A percentile compares a stretch with the other conserved stretches of the same genome.
Evolutionary conservation across 768 basidiomycete genomes (phyloP).

Genomic region (Naganishia vaughanmartiniae): DNA sequence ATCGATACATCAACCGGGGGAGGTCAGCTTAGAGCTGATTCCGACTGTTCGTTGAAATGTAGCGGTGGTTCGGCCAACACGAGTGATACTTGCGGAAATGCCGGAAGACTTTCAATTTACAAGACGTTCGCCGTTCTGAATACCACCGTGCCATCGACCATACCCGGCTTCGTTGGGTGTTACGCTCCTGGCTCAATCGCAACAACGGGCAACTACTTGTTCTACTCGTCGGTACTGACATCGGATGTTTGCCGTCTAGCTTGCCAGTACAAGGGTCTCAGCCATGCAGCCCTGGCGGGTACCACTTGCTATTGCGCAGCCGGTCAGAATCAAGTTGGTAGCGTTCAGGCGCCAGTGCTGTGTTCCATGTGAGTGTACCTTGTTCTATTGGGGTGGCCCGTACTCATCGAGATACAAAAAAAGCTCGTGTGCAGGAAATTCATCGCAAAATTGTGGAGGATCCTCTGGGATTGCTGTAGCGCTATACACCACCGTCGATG

Average conservation of each 20-base stretch:
- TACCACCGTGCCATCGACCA: background rate
- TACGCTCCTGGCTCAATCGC: background rate
- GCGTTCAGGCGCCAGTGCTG: background rate
- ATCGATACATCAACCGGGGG: conserved; percentile 2
- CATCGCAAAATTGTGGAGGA: background rate
- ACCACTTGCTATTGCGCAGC: conserved; percentile 7
- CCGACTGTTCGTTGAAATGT: background rate
- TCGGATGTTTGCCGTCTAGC: background rate
- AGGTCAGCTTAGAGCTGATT: background rate
- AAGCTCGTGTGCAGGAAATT: background rate
- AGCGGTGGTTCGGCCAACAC: background rate
- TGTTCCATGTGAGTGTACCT: background rate
- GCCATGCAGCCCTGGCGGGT: conserved; percentile 3
- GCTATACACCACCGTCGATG: background rate
- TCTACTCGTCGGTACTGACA: background rate
- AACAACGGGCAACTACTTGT: conserved; percentile 6
- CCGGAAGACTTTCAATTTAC: background rate
- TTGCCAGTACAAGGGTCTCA: conserved; percentile 8
- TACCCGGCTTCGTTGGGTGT: conserved; percentile 5
- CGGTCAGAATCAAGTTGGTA: background rate
- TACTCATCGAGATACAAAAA: background rate
- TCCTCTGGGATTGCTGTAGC: background rate
- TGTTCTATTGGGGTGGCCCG: background rate
- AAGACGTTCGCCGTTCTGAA: background rate
- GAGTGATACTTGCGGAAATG: background rate